phyloP scores from a whole-genome alignment of 1,284 basidiomycete genomes.

The Cutaneotrichosporon sp. region DNA sequence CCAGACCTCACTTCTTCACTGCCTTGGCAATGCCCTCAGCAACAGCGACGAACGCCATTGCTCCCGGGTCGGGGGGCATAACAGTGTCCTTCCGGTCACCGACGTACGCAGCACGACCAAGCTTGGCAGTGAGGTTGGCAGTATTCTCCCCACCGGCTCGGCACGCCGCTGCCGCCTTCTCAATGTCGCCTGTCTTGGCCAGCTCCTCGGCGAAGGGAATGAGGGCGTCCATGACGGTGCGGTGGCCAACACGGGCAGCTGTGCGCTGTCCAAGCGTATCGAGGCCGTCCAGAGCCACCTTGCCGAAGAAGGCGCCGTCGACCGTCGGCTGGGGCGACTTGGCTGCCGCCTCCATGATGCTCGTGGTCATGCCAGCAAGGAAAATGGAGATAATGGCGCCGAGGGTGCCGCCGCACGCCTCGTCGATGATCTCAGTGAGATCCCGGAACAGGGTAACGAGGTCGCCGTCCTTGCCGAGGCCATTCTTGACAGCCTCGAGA shows the following conservation, averaged over 20 bases:
- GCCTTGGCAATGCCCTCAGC: constrained; percentile 36
- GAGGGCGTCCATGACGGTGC: constrained; percentile 52
- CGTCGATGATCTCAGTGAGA: constrained; percentile 45
- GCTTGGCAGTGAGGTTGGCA: constrained; percentile 45
- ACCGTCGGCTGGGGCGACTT: constrained; percentile 6
- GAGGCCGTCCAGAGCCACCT: constrained; percentile 28
- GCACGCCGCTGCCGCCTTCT: constrained; percentile 40
- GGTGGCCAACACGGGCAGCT: constrained; percentile 48
- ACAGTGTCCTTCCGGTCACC: constrained; percentile 37
- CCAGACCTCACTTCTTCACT: neutral
- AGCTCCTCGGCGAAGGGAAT: constrained; percentile 49
- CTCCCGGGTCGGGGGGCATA: constrained; percentile 46
- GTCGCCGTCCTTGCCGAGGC: constrained; percentile 37
- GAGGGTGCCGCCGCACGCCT: constrained; percentile 43
- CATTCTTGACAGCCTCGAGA: constrained; percentile 26
- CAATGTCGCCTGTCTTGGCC: constrained; percentile 33
- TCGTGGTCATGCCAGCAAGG: constrained; percentile 42
- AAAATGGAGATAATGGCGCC: constrained; percentile 48
- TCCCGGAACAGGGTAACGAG: constrained; percentile 41
- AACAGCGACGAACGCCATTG: constrained; percentile 44
- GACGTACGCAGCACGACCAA: constrained; percentile 51
- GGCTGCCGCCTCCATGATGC: constrained; percentile 27
- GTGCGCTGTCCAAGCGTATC: constrained; percentile 48
- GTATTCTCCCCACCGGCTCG: constrained; percentile 47
- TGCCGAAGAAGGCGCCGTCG: constrained; percentile 4